These are phyloP conservation scores for Stachybotrys echinatus DNA, from an alignment of 2,329 filamentous ascomycete species.

Conservation along the genomic window DNA sequence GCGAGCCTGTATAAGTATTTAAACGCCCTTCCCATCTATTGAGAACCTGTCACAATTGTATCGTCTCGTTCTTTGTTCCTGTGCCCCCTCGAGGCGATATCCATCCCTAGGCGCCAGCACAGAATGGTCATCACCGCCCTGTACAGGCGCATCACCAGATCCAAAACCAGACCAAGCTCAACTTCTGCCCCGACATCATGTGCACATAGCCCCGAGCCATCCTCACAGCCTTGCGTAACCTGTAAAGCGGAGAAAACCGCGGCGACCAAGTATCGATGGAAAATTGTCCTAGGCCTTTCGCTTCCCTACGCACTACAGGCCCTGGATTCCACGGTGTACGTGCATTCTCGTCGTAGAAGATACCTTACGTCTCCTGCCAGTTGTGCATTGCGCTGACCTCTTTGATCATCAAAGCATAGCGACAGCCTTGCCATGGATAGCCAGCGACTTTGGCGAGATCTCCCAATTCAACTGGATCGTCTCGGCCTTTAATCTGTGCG, in stretches of 20 bases:
- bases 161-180: background rate
- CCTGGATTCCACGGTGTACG: conserved; percentile 58
- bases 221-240: conserved; percentile 14
- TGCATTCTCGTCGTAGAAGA: too few relatives aligned
- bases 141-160: background rate
- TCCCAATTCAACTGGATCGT: conserved; percentile 65
- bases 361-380: too few relatives aligned
- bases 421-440: conserved; percentile 46
- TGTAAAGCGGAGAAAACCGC: conserved; percentile 28
- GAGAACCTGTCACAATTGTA: too few relatives aligned
- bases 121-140: background rate
- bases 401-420: conserved; percentile 21
- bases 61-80: too few relatives aligned
- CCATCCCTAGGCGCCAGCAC: background rate
- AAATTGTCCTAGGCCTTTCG: conserved; percentile 52
- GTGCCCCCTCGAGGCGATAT: too few relatives aligned
- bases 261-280: conserved; percentile 45
- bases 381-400: too few relatives aligned
- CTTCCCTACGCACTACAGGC: conserved; percentile 57
- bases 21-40: too few relatives aligned
- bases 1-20: too few relatives aligned
- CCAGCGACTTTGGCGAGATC: conserved; percentile 55
- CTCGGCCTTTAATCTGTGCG: conserved; percentile 62
- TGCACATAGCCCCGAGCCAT: conserved; percentile 12
- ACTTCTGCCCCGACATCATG: conserved; percentile 10